phyloP scores from a whole-genome alignment of 441 rosid species.

The Adansonia gregorii region DNA sequence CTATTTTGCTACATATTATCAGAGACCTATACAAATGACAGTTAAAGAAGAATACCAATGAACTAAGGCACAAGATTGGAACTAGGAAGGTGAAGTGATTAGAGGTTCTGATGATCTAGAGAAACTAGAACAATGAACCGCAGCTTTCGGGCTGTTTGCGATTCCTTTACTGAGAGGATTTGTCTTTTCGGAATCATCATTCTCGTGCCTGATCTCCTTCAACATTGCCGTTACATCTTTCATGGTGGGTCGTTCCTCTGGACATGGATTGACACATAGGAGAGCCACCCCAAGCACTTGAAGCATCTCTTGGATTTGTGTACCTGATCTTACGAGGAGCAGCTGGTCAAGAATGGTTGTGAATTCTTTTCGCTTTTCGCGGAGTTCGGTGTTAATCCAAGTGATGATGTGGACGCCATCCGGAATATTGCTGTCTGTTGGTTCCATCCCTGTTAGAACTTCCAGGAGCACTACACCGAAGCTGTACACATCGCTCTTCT shows the following conservation, averaged over 20 bases:
- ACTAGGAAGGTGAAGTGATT: conserved; percentile 52
- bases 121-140: conserved; percentile 63
- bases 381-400: conserved; percentile 70
- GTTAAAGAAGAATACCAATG: conserved; percentile 32
- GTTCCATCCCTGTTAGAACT: conserved; percentile 79
- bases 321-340: conserved; percentile 53
- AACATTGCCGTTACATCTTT: conserved; percentile 89
- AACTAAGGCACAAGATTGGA: conserved; percentile 29
- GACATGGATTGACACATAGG: conserved; percentile 69
- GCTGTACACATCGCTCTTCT: conserved; percentile 88
- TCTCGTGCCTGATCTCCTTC: conserved; percentile 65
- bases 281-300: conserved; percentile 91
- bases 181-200: conserved; percentile 56
- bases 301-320: conserved; percentile 81
- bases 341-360: conserved; percentile 67
- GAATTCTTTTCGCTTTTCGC: conserved; percentile 60
- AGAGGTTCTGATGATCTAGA: conserved; percentile 68
- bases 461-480: conserved; percentile 83
- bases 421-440: conserved; percentile 61
- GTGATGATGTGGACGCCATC: conserved; percentile 69
- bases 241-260: conserved; percentile 86
- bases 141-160: conserved; percentile 37
- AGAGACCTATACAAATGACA: conserved; percentile 37
- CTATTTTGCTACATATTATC: conserved; percentile 25
- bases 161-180: conserved; percentile 38